A percentile compares a stretch with the other conserved stretches of the same genome.
Conservation (phyloP, 2,329 filamentous ascomycete genomes). For the Eutypa lata region DNA sequence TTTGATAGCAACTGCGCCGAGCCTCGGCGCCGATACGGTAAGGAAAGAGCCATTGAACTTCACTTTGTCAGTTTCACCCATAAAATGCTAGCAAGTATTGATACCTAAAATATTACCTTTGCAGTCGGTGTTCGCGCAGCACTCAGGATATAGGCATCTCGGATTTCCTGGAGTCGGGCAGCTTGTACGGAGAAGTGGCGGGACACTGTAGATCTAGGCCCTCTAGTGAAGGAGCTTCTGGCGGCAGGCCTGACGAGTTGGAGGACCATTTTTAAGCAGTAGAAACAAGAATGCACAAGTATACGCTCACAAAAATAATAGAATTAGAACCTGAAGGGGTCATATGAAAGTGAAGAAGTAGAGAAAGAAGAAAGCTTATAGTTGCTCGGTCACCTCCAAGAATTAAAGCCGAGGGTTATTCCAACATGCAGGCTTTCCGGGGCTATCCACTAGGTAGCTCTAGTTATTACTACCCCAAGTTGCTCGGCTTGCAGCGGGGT, state of each 20-base stretch:
- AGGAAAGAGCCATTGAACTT: slow-evolving; percentile 94
- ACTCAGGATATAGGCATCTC: slow-evolving; percentile 91
- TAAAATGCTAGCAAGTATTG: not conserved
- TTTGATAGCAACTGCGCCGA: slow-evolving; percentile 89
- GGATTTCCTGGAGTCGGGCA: slow-evolving; percentile 62
- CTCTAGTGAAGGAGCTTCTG: slow-evolving; percentile 16
- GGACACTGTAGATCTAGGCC: slow-evolving; percentile 21
- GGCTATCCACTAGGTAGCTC: not conserved
- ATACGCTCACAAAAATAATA: not conserved
- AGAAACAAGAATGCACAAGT: not conserved
- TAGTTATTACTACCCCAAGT: no score
- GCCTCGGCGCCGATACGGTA: slow-evolving; percentile 77
- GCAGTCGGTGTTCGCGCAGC: slow-evolving; percentile 85
- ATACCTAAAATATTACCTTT: slow-evolving; percentile 56
- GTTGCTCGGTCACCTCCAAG: not conserved
- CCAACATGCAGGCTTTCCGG: not conserved
- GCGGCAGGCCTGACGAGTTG: slow-evolving; percentile 18
- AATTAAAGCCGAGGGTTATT: not conserved
- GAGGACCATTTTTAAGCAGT: slow-evolving; percentile 19
- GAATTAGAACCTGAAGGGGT: no score
- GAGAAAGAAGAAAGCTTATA: not conserved
- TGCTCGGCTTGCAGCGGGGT: not conserved
- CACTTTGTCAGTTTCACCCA: not conserved
- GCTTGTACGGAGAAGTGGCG: slow-evolving; percentile 46
- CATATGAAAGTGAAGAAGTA: not conserved